Evolutionary conservation across 768 basidiomycete species (phyloP).

Genomic region (Auricularia cornea): DNA sequence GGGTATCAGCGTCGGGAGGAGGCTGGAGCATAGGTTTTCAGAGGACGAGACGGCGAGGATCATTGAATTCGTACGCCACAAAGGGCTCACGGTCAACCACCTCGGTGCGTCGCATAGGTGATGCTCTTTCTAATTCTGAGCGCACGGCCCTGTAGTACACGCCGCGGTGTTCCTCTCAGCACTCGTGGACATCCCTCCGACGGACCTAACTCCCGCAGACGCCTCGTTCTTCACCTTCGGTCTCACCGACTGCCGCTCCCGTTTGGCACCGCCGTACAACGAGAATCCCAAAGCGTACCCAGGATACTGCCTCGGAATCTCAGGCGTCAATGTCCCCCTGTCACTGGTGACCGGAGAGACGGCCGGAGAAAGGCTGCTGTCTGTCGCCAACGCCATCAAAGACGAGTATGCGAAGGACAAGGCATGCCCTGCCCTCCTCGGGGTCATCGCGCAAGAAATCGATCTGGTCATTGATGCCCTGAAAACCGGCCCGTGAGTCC

Average conservation of each 20-base stretch:
- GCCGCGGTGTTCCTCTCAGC: constrained; percentile 14
- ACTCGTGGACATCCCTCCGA: constrained; percentile 16
- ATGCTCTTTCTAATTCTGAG: neutral
- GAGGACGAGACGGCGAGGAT: constrained; percentile 11
- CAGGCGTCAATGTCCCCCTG: constrained; percentile 12
- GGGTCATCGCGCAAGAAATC: neutral
- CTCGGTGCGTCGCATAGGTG: constrained; percentile 1
- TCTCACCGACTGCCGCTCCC: constrained; percentile 15
- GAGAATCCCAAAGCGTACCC: constrained; percentile 11
- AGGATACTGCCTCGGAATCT: constrained; percentile 16
- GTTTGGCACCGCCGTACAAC: constrained; percentile 12
- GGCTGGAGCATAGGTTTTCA: constrained; percentile 11
- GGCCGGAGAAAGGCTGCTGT: neutral
- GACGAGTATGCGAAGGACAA: neutral
- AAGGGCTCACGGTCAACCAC: constrained; percentile 6
- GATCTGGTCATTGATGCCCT: neutral
- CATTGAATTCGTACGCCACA: neutral
- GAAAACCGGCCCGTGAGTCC: neutral
- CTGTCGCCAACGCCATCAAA: neutral
- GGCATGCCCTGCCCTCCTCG: neutral
- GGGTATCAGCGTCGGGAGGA: neutral
- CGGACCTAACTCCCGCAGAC: constrained; percentile 8
- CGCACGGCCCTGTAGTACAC: constrained; percentile 12
- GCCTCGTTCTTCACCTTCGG: constrained; percentile 12
- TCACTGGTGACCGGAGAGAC: constrained; percentile 7